Conservation (phyloP, 208 protist genomes). For the Acanthamoeba quina region DNA sequence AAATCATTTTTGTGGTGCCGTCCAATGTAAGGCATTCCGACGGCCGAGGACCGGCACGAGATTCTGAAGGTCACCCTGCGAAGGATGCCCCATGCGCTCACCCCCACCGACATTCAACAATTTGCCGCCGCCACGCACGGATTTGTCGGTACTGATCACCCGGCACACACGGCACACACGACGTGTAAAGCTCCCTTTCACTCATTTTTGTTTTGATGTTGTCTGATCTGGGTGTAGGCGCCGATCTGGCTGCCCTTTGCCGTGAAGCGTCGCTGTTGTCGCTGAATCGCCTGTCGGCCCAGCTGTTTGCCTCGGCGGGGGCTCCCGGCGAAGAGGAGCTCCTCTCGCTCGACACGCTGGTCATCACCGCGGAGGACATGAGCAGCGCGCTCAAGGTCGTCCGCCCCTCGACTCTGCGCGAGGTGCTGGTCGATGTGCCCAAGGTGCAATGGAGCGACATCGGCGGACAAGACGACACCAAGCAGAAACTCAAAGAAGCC, state of each 20-base stretch:
- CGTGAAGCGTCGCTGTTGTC: slow-evolving; percentile 10
- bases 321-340: background rate
- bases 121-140: slow-evolving; percentile 86
- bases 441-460: slow-evolving; percentile 95
- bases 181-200: slow-evolving; percentile 62
- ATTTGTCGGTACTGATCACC: slow-evolving; percentile 80
- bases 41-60: slow-evolving; percentile 67
- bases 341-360: slow-evolving; percentile 27
- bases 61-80: slow-evolving; percentile 78
- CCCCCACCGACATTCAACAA: slow-evolving; percentile 16
- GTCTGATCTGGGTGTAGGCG: slow-evolving; percentile 21
- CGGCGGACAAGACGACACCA: slow-evolving; percentile 95
- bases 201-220: background rate
- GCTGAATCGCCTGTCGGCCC: background rate
- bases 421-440: slow-evolving; percentile 91
- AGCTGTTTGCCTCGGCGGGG: background rate
- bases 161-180: slow-evolving; percentile 77
- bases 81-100: slow-evolving; percentile 76
- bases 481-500: slow-evolving; percentile 93
- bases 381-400: slow-evolving; percentile 60
- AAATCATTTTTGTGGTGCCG: background rate
- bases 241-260: slow-evolving; percentile 3
- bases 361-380: slow-evolving; percentile 76
- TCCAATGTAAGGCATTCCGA: slow-evolving; percentile 76
- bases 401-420: slow-evolving; percentile 21